Evolutionary conservation across 2,329 filamentous ascomycete genomes (phyloP), one percentile per base, ranked within the genome.

Genomic region (Epichloe sylvatica): DNA sequence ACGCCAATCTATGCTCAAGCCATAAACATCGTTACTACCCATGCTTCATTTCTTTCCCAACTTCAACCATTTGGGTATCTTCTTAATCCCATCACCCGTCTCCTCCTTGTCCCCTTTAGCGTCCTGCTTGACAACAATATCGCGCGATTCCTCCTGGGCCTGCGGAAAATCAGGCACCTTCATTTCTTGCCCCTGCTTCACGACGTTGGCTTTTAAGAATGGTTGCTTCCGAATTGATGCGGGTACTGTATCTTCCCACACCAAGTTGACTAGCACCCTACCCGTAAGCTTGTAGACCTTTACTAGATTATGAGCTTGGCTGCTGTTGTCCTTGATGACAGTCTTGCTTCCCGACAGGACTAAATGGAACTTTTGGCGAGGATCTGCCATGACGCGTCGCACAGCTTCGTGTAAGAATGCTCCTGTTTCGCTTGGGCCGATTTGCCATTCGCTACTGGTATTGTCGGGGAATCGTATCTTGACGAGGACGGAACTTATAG

Each of bases 401-500:
- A 95, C 86, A 55, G 84, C 87, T 13, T 73, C 70, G 66, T 97
- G 88, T 2, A 98, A 70, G 46, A 78, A 76, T 3, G 75, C 72
- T 1, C 83, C 84, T 0, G 85, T 88, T 48, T 90, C 83, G 1
- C 71, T 64, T 19, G 80, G 78, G 1, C 73, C 75, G 56, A 94
- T 80, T n/a, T 74, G 76, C 68, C 83, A 83, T 47, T 88, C 79
- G 34, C 89, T 79, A 48, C 83, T 81, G 51, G 81, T 85, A 57
- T 90, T 86, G 62, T 97, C 90, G 0, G 91, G 91, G 57, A 96
- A 90, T 25, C 90, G 84, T 45, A 96, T 77, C 55, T 86, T 88
- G 54, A 97, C 74, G 30, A 80, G 75, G 34, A 94, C 77, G 34
- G 78, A 77, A 46, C 77, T 79, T 52, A 90, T 74, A 5, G 77